Base-by-base conservation (phyloP, 1,284 basidiomycete genomes). In the Heliocybe sulcata region DNA sequence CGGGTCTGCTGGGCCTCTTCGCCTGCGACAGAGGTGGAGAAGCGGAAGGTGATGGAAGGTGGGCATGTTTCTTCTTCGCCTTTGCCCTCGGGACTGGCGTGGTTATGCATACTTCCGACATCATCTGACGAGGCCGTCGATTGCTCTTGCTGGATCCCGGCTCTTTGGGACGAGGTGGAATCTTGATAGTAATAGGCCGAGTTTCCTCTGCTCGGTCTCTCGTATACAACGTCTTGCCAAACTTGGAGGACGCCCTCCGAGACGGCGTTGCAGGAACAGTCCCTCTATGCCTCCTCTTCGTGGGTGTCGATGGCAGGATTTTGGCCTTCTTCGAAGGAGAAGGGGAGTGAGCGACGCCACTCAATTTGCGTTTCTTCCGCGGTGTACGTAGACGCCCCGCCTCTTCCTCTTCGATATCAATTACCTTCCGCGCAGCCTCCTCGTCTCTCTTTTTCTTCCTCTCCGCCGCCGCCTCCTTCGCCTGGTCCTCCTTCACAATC, bases 391-490 rank as follows among this genome's bases (percentile, higher is more conserved):
- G 6, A 4, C 6, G 22, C 25, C 25, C 23, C 8, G 10, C 47
- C n/a, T 49, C 47, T 49, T 49, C 23, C 8, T 49, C 47, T 29
- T 49, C 47, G n/a, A n/a, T n/a, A 42, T 6, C 47, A 26, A 23
- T 22, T 20, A 42, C 51, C 51, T 52, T 52, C 27, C 26, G 16
- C 14, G 52, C 52, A 25, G 63, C 59, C 9, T 68, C 69, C 57
- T 78, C 76, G 54, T 79, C 77, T 51, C 76, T 70, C 61, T 71
- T 75, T 62, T 72, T 72, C 66, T 77, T 82, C 67, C 72, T 75
- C 68, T 82, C 80, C 1, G 65, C 62, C 1, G 73, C 75, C 19
- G 72, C 68, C 63, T 81, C 77, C 62, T 81, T 85, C 19, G 74
- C 73, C 35, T 64, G 69, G 14, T 65, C 63, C 63, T 83, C 81